These are phyloP conservation scores for Harrya chromipes DNA, from an alignment of 768 basidiomycete genomes.

Conservation along the genomic window DNA sequence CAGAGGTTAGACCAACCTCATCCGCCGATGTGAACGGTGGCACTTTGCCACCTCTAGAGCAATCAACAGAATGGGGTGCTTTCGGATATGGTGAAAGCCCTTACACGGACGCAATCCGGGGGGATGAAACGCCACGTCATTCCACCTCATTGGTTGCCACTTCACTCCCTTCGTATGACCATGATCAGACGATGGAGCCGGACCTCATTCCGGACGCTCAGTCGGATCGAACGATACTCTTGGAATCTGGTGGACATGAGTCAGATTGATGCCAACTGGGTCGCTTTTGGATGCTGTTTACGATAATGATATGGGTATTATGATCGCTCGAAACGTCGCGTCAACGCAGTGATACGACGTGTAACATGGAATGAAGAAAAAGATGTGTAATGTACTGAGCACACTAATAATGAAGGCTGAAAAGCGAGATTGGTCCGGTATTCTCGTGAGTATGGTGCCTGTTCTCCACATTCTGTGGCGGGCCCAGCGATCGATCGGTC, in stretches of 20 bases:
- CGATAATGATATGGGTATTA: constrained; percentile 12
- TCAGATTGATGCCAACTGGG: constrained; percentile 10
- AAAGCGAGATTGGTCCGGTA: not conserved
- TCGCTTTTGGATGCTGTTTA: constrained; percentile 4
- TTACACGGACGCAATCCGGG: constrained; percentile 29
- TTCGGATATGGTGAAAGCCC: constrained; percentile 41
- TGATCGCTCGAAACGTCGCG: not conserved
- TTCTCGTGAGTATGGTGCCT: constrained; percentile 5
- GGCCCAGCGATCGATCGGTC: too few relatives aligned
- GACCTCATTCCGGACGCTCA: constrained; percentile 17
- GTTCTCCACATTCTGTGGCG: not conserved
- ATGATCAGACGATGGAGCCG: constrained; percentile 21
- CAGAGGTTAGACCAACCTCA: constrained; percentile 24
- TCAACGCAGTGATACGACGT: not conserved
- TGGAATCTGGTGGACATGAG: constrained; percentile 15
- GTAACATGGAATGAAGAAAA: not conserved
- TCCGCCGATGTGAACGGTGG: constrained; percentile 30
- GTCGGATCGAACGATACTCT: constrained; percentile 28
- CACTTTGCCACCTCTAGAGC: constrained; percentile 19
- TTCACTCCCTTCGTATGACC: constrained; percentile 21
- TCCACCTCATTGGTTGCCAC: constrained; percentile 28
- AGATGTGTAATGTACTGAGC: constrained; percentile 3
- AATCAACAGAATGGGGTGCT: constrained; percentile 33
- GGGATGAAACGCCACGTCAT: constrained; percentile 47
- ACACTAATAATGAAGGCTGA: not conserved